Evolutionary conservation across 2,329 filamentous ascomycete genomes (phyloP), one percentile per base, ranked within the genome.

Genomic region (Phialocephala subalpina): DNA sequence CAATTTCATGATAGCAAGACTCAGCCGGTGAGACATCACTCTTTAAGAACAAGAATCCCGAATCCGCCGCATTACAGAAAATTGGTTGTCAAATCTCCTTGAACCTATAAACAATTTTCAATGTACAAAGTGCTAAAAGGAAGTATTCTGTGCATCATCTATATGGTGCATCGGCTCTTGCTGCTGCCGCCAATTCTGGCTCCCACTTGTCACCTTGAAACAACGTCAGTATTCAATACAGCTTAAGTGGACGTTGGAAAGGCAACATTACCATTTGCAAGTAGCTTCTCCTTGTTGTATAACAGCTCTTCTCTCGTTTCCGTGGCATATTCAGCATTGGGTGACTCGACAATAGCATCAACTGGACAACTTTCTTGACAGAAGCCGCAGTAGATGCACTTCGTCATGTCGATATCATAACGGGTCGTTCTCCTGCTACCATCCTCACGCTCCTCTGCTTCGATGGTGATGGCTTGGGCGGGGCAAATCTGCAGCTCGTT

Each of bases 321-420:
- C 2, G 89, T 92, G 52, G 90, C 89, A 73, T 92, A 92, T 80
- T 92, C 90, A 58, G 89, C 89, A 74, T 92, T 92, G 62, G 90
- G 89, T 36, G 87, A 87, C 79, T 92, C 90, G 66, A 93, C 90
- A 80, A 93, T 99, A 67, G 96, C 96, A 82, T 99, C 96, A 63
- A 99, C 96, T 53, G 96, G 96, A 83, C 96, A 99, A 72, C 93
- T 97, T 85, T 99, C 96, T 84, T 97, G 95, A 88, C 96, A 98
- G 84, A 97, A 97, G 60, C 96, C 96, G 80, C 96, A 98, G 89
- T 98, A 99, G 82, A 99, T 99, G 84, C 96, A 99, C 87, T 99
- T 99, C 77, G 96, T 98, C 96, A 99, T 99, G 83, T 99, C 96
- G 78, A 99, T 97, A 80, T 99, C 96, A 83, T 99, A 99, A 79